Conservation (phyloP, 2,329 filamentous ascomycete genomes). For the Pseudogymnoascus destructans region DNA sequence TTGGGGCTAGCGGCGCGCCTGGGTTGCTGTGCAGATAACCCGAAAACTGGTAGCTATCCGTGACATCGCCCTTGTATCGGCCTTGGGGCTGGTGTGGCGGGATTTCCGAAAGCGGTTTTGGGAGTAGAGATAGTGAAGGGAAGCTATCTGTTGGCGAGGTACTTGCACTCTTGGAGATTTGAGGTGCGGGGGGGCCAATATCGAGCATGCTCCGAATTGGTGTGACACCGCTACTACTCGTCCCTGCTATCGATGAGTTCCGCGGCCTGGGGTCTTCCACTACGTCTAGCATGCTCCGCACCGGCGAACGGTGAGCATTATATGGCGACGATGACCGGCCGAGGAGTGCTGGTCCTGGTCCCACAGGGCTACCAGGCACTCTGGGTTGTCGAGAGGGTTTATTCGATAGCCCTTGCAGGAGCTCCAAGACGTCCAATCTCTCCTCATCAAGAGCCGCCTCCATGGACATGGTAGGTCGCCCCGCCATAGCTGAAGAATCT, state of each 20-base stretch:
- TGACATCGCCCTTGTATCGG: slow-evolving; percentile 32
- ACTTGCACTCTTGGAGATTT: slow-evolving; percentile 31
- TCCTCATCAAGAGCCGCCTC: slow-evolving; percentile 68
- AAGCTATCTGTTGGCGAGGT: slow-evolving; percentile 34
- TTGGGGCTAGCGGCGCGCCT: slow-evolving; percentile 31
- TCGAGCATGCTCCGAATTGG: slow-evolving; percentile 55
- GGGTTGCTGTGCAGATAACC: slow-evolving; percentile 41
- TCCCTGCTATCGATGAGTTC: slow-evolving; percentile 19
- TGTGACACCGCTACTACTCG: slow-evolving; percentile 28
- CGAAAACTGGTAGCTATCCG: slow-evolving; percentile 47
- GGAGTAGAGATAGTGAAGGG: not conserved
- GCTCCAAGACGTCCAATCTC: slow-evolving; percentile 56
- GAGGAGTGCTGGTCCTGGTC: slow-evolving; percentile 23
- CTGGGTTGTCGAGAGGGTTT: slow-evolving; percentile 14
- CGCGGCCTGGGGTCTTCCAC: slow-evolving; percentile 30
- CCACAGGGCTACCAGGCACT: slow-evolving; percentile 24
- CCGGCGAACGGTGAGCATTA: slow-evolving; percentile 47
- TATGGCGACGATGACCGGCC: slow-evolving; percentile 41
- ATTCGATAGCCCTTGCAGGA: slow-evolving; percentile 38
- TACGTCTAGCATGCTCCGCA: slow-evolving; percentile 55
- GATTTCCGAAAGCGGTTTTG: slow-evolving; percentile 42
- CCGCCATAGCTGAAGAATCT: slow-evolving; percentile 17
- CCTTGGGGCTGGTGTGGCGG: slow-evolving; percentile 35
- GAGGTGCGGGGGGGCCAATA: slow-evolving; percentile 26
- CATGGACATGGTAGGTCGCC: slow-evolving; percentile 49